Conservation (phyloP, 805 yeast species). For the Kodamaea restingae region DNA sequence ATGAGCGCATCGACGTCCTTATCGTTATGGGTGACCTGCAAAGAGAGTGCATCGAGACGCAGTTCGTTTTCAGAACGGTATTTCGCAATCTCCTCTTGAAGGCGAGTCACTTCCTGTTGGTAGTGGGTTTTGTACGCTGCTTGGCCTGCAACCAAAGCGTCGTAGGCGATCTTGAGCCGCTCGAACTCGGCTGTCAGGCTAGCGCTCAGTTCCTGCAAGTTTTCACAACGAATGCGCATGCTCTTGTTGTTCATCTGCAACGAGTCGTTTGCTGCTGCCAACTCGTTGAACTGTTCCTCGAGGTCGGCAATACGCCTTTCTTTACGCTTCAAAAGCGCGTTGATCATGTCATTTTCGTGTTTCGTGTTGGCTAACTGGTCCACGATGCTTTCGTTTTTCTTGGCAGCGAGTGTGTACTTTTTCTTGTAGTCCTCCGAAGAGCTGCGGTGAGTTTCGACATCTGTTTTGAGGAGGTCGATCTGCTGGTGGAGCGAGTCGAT, state of each 20-base stretch:
- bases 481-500: slow-evolving; percentile 53
- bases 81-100: slow-evolving; percentile 34
- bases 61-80: slow-evolving; percentile 36
- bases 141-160: slow-evolving; percentile 50
- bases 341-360: slow-evolving; percentile 74
- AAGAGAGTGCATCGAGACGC: slow-evolving; percentile 32
- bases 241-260: slow-evolving; percentile 47
- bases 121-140: slow-evolving; percentile 49
- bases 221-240: slow-evolving; percentile 46
- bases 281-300: slow-evolving; percentile 52
- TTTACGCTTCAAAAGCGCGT: slow-evolving; percentile 63
- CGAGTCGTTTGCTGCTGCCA: slow-evolving; percentile 45
- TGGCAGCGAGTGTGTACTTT: slow-evolving; percentile 44
- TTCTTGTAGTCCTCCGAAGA: slow-evolving; percentile 48
- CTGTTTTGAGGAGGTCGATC: slow-evolving; percentile 42
- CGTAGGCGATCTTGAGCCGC: slow-evolving; percentile 55
- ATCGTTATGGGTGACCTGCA: slow-evolving; percentile 41
- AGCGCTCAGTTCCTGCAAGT: slow-evolving; percentile 44
- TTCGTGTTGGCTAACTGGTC: slow-evolving; percentile 67
- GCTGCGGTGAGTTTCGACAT: slow-evolving; percentile 36
- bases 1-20: slow-evolving; percentile 47
- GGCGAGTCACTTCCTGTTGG: slow-evolving; percentile 36
- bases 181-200: slow-evolving; percentile 49
- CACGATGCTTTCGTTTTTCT: slow-evolving; percentile 50
- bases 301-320: slow-evolving; percentile 65